A percentile compares a stretch with the other conserved stretches of the same genome.
phyloP scores from a whole-genome alignment of 2,329 filamentous ascomycete genomes.

The Botrytis tulipae region DNA sequence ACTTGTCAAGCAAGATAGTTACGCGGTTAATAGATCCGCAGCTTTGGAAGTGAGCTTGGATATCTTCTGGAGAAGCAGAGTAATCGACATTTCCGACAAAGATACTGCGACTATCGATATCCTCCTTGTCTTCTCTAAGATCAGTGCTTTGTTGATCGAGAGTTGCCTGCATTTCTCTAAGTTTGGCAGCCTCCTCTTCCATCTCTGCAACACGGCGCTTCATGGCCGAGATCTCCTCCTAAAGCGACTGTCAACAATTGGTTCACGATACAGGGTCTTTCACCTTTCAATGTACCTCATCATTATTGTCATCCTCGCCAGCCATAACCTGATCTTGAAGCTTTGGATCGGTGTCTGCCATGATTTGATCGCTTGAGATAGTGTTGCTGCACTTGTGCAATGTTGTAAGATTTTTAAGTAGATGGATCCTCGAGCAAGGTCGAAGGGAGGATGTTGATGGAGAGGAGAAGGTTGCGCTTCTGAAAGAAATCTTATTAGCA shows the following conservation, averaged over 20 bases:
- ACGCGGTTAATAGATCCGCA: slow-evolving; percentile 97
- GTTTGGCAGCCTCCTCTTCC: slow-evolving; percentile 84
- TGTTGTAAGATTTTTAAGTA: neutral
- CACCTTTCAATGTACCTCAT: slow-evolving; percentile 33
- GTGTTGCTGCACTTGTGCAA: neutral
- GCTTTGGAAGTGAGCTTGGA: slow-evolving; percentile 97
- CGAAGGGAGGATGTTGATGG: neutral
- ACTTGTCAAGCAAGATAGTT: slow-evolving; percentile 96
- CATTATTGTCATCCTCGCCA: slow-evolving; percentile 37
- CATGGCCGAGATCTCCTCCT: slow-evolving; percentile 84
- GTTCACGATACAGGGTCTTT: neutral
- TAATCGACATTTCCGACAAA: slow-evolving; percentile 99
- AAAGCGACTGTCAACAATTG: slow-evolving; percentile 11
- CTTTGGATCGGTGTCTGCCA: slow-evolving; percentile 36
- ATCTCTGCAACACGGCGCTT: slow-evolving; percentile 84
- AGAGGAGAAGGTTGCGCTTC: neutral
- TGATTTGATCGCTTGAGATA: slow-evolving; percentile 15
- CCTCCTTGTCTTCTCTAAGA: slow-evolving; percentile 88
- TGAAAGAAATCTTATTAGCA: slow-evolving; percentile 16
- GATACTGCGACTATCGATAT: slow-evolving; percentile 90
- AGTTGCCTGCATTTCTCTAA: slow-evolving; percentile 81
- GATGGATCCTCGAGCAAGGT: neutral
- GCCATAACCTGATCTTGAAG: slow-evolving; percentile 34
- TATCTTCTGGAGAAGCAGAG: slow-evolving; percentile 93
- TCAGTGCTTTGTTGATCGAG: slow-evolving; percentile 83